Conservation (phyloP, 2,329 filamentous ascomycete species). For the Hypoxylon sp. region DNA sequence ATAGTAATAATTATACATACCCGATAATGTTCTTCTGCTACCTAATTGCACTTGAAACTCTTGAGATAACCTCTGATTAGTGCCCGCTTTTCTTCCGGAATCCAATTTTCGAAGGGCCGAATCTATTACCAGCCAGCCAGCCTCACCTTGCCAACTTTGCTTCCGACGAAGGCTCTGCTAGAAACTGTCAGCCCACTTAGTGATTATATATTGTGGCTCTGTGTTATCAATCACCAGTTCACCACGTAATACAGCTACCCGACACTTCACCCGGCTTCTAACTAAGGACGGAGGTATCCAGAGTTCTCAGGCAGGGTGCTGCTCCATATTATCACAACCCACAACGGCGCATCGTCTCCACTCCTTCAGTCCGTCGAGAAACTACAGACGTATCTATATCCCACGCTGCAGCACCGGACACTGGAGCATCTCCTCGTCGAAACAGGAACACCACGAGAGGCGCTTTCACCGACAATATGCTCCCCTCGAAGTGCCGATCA, state of each 20-base stretch:
- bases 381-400: slow-evolving; percentile 10
- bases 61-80: slow-evolving; percentile 18
- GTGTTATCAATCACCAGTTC: slow-evolving; percentile 25
- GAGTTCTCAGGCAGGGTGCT: slow-evolving; percentile 10
- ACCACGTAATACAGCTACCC: slow-evolving; percentile 28
- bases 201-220: slow-evolving; percentile 25
- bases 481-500: slow-evolving; percentile 34
- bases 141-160: slow-evolving; percentile 24
- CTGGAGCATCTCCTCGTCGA: slow-evolving; percentile 21
- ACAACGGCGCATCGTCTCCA: slow-evolving; percentile 23
- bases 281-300: slow-evolving; percentile 3
- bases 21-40: slow-evolving; percentile 17
- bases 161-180: slow-evolving; percentile 7
- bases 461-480: slow-evolving; percentile 33
- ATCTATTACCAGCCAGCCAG: slow-evolving; percentile 32
- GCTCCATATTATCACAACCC: slow-evolving; percentile 26
- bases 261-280: slow-evolving; percentile 9
- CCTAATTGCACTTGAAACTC: slow-evolving; percentile 11
- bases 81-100: slow-evolving; percentile 27
- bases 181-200: slow-evolving; percentile 15
- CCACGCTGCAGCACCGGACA: slow-evolving; percentile 22
- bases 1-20: slow-evolving; percentile 18
- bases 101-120: slow-evolving; percentile 26
- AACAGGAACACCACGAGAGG: slow-evolving; percentile 16
- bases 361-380: slow-evolving; percentile 10